These are phyloP conservation scores for Lindgomyces ingoldianus DNA, from an alignment of 495 filamentous ascomycete species.

Conservation along the genomic window DNA sequence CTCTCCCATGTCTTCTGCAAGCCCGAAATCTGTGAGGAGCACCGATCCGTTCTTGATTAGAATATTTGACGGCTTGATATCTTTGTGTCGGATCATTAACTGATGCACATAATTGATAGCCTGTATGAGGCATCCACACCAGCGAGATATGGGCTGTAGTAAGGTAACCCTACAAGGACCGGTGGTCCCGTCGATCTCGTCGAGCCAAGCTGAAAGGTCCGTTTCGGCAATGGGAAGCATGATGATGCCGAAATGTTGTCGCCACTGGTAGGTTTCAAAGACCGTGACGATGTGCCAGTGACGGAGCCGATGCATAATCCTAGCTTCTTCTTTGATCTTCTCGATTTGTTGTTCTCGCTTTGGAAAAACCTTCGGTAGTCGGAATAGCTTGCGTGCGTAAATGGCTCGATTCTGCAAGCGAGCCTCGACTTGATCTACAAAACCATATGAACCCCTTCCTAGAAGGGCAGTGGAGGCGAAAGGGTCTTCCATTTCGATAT, in stretches of 20 bases:
- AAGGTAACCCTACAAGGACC: neutral
- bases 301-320: neutral
- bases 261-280: slow-evolving; percentile 7
- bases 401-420: neutral
- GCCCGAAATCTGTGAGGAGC: neutral
- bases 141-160: neutral
- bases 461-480: neutral
- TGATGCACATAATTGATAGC: slow-evolving; percentile 18
- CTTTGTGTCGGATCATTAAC: slow-evolving; percentile 7
- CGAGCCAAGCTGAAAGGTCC: neutral
- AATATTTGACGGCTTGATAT: slow-evolving; percentile 22
- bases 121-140: slow-evolving; percentile 1
- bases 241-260: slow-evolving; percentile 11
- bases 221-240: slow-evolving; percentile 7
- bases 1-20: slow-evolving; percentile 3
- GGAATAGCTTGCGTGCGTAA: slow-evolving; percentile 10
- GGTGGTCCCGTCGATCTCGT: neutral
- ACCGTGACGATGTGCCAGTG: slow-evolving; percentile 12
- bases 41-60: neutral
- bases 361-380: neutral
- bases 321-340: slow-evolving; percentile 4
- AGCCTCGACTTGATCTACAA: slow-evolving; percentile 2
- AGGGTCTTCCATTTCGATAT: neutral
- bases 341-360: slow-evolving; percentile 6
- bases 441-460: neutral